Conservation (phyloP, 371 early-diverging fungal genomes). For the Coemansia sp. region DNA sequence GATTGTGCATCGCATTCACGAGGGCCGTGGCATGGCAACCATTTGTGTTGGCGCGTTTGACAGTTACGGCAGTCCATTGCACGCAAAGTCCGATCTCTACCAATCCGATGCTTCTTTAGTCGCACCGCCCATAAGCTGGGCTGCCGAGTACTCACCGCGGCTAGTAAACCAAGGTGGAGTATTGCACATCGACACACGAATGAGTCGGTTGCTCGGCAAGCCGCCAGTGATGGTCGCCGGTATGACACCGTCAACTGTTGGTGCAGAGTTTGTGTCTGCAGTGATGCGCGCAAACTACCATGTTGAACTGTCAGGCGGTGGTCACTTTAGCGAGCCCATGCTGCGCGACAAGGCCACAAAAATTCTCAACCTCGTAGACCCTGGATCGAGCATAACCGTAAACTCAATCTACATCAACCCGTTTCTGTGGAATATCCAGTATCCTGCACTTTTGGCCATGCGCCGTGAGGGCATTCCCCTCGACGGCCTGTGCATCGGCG, state of each 20-base stretch:
- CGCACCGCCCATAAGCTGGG: slow-evolving; percentile 82
- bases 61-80: slow-evolving; percentile 63
- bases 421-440: slow-evolving; percentile 95
- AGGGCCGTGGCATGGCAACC: slow-evolving; percentile 90
- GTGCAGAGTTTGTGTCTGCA: slow-evolving; percentile 60
- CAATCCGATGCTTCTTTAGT: slow-evolving; percentile 67
- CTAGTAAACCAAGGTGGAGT: slow-evolving; percentile 58
- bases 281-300: slow-evolving; percentile 93
- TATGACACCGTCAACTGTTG: slow-evolving; percentile 52
- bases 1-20: slow-evolving; percentile 87
- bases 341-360: slow-evolving; percentile 78
- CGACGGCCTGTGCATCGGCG: slow-evolving; percentile 88
- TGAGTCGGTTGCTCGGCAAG: slow-evolving; percentile 79
- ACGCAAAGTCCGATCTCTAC: slow-evolving; percentile 79
- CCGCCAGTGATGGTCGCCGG: slow-evolving; percentile 54
- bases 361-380: slow-evolving; percentile 68
- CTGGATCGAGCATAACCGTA: slow-evolving; percentile 87
- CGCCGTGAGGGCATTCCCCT: slow-evolving; percentile 90
- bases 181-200: slow-evolving; percentile 85
- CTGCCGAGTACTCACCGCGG: slow-evolving; percentile 73
- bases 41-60: slow-evolving; percentile 69
- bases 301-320: slow-evolving; percentile 92
- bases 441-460: slow-evolving; percentile 84
- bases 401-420: slow-evolving; percentile 93
- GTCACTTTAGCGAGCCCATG: slow-evolving; percentile 84